These are phyloP conservation scores for Acer campestre DNA, from an alignment of 345 rosid species.

Conservation along the genomic window DNA sequence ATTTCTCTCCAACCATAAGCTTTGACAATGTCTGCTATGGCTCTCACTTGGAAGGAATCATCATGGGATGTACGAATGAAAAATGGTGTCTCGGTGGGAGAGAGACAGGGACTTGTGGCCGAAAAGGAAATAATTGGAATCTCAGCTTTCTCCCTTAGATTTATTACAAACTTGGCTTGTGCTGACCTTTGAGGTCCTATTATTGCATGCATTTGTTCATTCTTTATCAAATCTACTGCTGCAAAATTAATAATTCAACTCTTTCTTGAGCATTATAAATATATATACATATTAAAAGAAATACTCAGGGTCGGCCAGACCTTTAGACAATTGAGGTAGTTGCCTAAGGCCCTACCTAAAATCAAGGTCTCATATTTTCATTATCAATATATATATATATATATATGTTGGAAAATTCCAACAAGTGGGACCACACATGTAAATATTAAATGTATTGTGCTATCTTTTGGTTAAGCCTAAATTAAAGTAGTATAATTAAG, in stretches of 20 bases:
- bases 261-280: no score
- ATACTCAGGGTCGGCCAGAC: no score
- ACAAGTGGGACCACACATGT: no score
- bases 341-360: no score
- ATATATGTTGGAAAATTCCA: no score
- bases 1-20: constrained; percentile 30
- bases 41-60: constrained; percentile 24
- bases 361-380: no score
- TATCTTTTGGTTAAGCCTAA: no score
- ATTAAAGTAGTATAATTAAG: no score
- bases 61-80: constrained; percentile 26
- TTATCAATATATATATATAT: no score
- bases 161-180: constrained; percentile 19
- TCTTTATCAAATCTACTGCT: constrained; percentile 42
- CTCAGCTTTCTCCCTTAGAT: constrained; percentile 18
- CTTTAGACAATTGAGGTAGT: no score
- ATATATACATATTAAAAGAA: no score
- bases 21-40: constrained; percentile 24
- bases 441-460: no score
- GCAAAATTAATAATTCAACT: constrained; percentile 1
- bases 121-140: constrained; percentile 33
- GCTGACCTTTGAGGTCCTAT: constrained; percentile 32
- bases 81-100: constrained; percentile 5
- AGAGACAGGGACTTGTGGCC: constrained; percentile 25
- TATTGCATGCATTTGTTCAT: constrained; percentile 32